Conservation (phyloP, 257 asterid species). For the Rhazya stricta region DNA sequence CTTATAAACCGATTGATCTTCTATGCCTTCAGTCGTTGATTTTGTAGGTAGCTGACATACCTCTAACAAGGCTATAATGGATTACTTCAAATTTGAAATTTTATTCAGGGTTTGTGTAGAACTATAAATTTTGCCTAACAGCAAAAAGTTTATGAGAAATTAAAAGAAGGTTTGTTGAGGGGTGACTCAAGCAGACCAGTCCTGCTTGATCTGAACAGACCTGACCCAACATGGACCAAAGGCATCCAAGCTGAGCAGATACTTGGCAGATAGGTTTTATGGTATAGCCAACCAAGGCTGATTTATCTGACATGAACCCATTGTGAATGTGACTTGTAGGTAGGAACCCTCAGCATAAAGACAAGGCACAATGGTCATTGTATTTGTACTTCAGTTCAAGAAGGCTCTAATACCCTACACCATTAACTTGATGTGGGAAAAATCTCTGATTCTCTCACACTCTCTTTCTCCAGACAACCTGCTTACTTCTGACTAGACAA, state of each 20-base stretch:
- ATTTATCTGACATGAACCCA: background rate
- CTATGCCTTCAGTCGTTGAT: background rate
- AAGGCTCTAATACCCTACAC: background rate
- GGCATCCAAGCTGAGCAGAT: background rate
- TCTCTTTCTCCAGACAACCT: too few relatives aligned
- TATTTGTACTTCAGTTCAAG: background rate
- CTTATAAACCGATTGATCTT: background rate
- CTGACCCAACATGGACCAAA: background rate
- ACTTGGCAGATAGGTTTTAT: background rate
- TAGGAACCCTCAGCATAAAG: background rate
- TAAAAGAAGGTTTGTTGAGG: background rate
- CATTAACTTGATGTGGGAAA: background rate
- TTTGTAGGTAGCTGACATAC: background rate
- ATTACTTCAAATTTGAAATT: too few relatives aligned
- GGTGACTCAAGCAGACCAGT: background rate
- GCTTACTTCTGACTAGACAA: background rate
- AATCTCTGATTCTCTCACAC: background rate
- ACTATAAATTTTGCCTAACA: background rate
- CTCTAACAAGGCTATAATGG: background rate
- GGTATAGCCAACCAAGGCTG: background rate
- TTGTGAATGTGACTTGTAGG: background rate
- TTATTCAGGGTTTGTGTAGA: background rate
- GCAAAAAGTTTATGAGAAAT: background rate
- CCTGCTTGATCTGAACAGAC: background rate
- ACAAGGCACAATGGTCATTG: background rate